Evolutionary conservation across 208 protist species (phyloP), one percentile per base, ranked within the genome.

Genomic region (Acanthamoeba rhysodes): DNA sequence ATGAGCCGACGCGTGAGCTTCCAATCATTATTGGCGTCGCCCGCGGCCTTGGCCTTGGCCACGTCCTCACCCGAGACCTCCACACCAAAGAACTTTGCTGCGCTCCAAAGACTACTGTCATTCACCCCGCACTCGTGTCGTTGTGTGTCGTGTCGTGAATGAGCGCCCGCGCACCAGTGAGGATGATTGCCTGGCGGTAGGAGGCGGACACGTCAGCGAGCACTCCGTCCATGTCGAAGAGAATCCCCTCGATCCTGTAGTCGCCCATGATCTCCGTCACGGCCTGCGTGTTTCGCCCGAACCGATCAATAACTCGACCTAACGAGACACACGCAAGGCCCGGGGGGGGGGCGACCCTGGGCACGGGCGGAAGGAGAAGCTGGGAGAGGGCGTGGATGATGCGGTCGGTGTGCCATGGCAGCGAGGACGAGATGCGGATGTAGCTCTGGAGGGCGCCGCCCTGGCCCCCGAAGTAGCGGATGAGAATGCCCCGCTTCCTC

Each of bases 211-310:
- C 95, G 80, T 96, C 95, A 27, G 95, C 90, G 1, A 96, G 92
- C 37, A 96, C 95, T 5, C 95, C 95, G 68, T 96, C 95, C 85
- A 96, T 95, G 85, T 96, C 95, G 68, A 95, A 96, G 5, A 96
- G n/a, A 14, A 96, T 24, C 0, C n/a, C 64, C 24, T 88, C 93
- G n/a, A 34, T 50, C 87, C 27, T 41, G 62, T 92, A 41, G n/a
- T 70, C 87, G 16, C 45, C 62, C 32, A 92, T 18, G 12, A 70
- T 24, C 53, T 48, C 87, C 32, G 68, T 20, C 14, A 55, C 68
- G n/a, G 87, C 57, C 62, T 92, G 37, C 32, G 20, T 12, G n/a
- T 45, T 45, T 5, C 41, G 41, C 41, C 41, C 41, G 41, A 45
- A n/a, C n/a, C n/a, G n/a, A n/a, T n/a, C n/a, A n/a, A n/a, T n/a